These are phyloP conservation scores for Leccinum incarnatum DNA, from an alignment of 768 basidiomycete genomes.

Conservation along the genomic window DNA sequence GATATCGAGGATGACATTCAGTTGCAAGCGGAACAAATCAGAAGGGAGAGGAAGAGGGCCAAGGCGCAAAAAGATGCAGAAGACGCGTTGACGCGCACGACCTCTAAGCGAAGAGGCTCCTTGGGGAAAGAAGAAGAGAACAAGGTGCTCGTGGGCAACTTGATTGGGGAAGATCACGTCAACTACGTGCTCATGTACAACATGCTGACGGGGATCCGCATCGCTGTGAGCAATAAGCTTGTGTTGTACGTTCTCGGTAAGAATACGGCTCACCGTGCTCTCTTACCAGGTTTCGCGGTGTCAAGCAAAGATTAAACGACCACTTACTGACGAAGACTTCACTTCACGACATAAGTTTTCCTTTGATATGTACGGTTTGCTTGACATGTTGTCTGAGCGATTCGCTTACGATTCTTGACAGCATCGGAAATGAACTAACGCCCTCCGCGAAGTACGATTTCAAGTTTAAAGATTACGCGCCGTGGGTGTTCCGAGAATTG, in stretches of 20 bases:
- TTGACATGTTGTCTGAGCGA: not conserved
- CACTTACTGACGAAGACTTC: conserved; percentile 85
- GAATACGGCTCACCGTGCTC: conserved; percentile 2
- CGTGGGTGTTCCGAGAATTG: conserved; percentile 94
- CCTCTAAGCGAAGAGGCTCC: conserved; percentile 23
- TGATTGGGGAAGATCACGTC: conserved; percentile 97
- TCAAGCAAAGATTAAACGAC: conserved; percentile 90
- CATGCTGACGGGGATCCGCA: conserved; percentile 98
- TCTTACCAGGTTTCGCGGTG: conserved; percentile 79
- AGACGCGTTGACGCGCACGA: conserved; percentile 46
- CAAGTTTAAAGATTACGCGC: conserved; percentile 99
- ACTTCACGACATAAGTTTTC: conserved; percentile 89
- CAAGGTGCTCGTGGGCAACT: conserved; percentile 80
- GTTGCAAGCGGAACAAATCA: conserved; percentile 83
- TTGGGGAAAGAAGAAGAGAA: conserved; percentile 42
- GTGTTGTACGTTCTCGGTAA: not conserved
- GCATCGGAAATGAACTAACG: conserved; percentile 95
- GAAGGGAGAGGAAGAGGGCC: conserved; percentile 76
- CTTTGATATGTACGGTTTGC: conserved; percentile 80
- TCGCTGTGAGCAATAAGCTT: conserved; percentile 59
- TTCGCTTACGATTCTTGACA: conserved; percentile 30
- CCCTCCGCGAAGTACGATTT: conserved; percentile 98
- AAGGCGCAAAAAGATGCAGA: conserved; percentile 64
- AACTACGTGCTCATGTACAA: conserved; percentile 99
- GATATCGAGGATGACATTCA: conserved; percentile 64